Evolutionary conservation across 1,284 basidiomycete genomes (phyloP).

Genomic region (Malassezia globosa): DNA sequence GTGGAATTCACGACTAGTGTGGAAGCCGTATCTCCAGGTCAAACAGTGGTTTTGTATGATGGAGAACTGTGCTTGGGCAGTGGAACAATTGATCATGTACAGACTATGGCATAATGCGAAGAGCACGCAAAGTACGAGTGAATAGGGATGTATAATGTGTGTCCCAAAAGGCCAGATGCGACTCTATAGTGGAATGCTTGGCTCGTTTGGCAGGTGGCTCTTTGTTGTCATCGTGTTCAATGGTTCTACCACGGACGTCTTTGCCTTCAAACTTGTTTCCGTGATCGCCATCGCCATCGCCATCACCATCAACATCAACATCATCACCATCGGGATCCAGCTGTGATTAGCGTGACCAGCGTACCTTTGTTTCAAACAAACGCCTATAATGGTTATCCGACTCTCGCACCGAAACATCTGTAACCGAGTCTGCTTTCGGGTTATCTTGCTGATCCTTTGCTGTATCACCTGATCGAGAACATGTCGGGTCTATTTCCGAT

Average conservation of each 20-base stretch:
- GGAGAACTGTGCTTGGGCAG: slow-evolving; percentile 72
- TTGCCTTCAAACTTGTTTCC: no score
- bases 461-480: no score
- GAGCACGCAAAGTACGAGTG: slow-evolving; percentile 1
- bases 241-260: no score
- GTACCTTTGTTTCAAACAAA: slow-evolving; percentile 4
- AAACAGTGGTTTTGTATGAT: slow-evolving; percentile 64
- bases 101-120: slow-evolving; percentile 18
- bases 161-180: slow-evolving; percentile 9
- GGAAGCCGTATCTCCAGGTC: slow-evolving; percentile 65
- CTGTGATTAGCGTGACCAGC: no score
- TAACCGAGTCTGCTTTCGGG: no score
- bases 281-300: no score
- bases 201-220: slow-evolving; percentile 5
- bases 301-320: slow-evolving; percentile 7
- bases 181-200: neutral
- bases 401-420: no score
- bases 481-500: no score
- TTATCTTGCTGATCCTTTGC: no score
- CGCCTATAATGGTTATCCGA: slow-evolving; percentile 1
- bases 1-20: slow-evolving; percentile 55
- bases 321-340: slow-evolving; percentile 8
- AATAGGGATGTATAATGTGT: slow-evolving; percentile 8
- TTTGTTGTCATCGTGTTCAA: neutral
- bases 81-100: slow-evolving; percentile 54